Conservation (phyloP, 306 rosid genomes). For the Abrus precatorius region DNA sequence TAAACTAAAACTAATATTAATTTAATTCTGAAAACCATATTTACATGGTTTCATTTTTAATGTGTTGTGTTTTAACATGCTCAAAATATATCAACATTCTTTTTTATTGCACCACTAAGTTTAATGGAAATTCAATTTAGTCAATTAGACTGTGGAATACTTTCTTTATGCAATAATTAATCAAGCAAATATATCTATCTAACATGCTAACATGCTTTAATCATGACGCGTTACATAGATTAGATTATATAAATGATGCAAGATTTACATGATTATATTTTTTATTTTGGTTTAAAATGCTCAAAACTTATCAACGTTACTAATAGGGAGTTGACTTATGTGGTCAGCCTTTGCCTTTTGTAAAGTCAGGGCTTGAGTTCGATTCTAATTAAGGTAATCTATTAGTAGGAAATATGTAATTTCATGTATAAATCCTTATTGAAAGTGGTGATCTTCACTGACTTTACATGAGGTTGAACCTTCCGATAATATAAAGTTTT, state of each 20-base stretch:
- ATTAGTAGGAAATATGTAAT: not conserved
- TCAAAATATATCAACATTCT: not conserved
- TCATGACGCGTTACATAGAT: conserved; percentile 13
- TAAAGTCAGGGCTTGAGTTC: not conserved
- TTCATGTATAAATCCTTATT: not conserved
- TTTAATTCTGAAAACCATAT: not conserved
- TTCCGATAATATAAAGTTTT: too few relatives aligned
- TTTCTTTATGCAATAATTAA: not conserved
- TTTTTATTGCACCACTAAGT: not conserved
- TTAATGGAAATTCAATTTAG: not conserved
- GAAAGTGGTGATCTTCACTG: not conserved
- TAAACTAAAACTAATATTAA: not conserved
- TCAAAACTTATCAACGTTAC: not conserved
- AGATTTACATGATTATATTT: not conserved
- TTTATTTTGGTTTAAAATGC: not conserved
- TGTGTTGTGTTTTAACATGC: not conserved
- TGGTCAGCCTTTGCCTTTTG: not conserved
- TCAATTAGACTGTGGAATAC: not conserved
- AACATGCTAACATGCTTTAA: conserved; percentile 6
- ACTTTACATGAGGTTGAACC: too few relatives aligned
- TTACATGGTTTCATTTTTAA: not conserved
- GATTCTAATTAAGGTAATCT: not conserved
- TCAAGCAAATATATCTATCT: not conserved
- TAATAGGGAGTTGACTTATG: not conserved
- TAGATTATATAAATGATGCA: not conserved